Conservation (phyloP, 2,329 filamentous ascomycete species). For the Verticillium albo-atrum region DNA sequence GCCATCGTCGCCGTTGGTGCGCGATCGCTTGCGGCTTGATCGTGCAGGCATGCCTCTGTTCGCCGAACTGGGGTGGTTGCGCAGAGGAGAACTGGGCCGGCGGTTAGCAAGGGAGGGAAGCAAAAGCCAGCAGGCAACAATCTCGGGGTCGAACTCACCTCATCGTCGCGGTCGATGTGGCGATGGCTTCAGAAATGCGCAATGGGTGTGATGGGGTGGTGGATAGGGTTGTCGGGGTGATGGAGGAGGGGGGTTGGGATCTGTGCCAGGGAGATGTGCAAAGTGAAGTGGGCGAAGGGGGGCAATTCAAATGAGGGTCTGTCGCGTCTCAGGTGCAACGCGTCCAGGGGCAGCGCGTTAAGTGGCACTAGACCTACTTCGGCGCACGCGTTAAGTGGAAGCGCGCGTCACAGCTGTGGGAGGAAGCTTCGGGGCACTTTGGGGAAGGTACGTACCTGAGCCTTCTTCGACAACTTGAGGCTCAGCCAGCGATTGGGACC, state of each 20-base stretch:
- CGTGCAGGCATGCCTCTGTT: constrained; percentile 64
- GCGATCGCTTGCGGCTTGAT: constrained; percentile 51
- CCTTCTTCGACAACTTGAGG: not conserved
- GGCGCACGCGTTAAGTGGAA: constrained; percentile 18
- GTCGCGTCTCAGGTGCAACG: constrained; percentile 8
- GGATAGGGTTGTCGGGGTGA: not conserved
- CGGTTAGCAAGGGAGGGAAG: constrained; percentile 5
- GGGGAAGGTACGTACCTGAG: not conserved
- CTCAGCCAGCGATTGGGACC: not conserved
- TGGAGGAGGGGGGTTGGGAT: constrained; percentile 3
- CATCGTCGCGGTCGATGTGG: constrained; percentile 16
- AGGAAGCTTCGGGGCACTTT: not conserved
- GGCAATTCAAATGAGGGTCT: constrained; percentile 4
- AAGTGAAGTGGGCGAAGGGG: constrained; percentile 4
- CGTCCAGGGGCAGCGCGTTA: constrained; percentile 32
- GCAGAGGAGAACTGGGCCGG: constrained; percentile 70
- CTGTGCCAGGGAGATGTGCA: not conserved
- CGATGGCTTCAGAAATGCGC: not conserved
- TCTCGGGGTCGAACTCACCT: constrained; percentile 21
- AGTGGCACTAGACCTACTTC: constrained; percentile 33
- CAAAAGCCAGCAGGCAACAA: not conserved
- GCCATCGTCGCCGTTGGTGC: constrained; percentile 45
- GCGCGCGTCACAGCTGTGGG: constrained; percentile 2
- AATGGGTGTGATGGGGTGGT: not conserved
- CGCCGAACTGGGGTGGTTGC: constrained; percentile 74